Conservation (phyloP, 2,329 filamentous ascomycete species). For the Botrytis fabae region DNA sequence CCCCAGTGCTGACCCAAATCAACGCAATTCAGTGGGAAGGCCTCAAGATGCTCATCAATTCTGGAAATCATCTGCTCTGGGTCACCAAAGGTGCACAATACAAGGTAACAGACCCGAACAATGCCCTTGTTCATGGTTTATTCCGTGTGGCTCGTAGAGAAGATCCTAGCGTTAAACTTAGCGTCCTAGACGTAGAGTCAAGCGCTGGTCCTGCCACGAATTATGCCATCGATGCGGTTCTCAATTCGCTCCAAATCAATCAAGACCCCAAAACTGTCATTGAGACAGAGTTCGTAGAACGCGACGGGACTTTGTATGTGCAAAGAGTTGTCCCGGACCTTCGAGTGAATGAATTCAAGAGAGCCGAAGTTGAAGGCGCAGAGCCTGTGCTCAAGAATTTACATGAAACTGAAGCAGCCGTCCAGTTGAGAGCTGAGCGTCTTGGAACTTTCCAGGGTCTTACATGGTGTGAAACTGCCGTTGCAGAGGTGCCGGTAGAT, state of each 20-base stretch:
- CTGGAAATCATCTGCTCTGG: slow-evolving; percentile 39
- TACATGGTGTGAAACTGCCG: slow-evolving; percentile 21
- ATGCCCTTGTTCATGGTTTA: slow-evolving; percentile 41
- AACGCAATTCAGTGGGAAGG: slow-evolving; percentile 24
- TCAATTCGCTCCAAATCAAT: slow-evolving; percentile 3
- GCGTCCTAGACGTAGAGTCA: slow-evolving; percentile 28
- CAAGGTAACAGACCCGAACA: slow-evolving; percentile 37
- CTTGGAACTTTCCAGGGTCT: slow-evolving; percentile 25
- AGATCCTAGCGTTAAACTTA: slow-evolving; percentile 22
- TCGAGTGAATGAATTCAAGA: slow-evolving; percentile 13
- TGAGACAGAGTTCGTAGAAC: slow-evolving; percentile 40
- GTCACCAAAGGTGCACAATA: slow-evolving; percentile 39
- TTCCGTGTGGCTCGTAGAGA: slow-evolving; percentile 37
- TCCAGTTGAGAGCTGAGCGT: slow-evolving; percentile 20
- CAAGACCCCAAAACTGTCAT: not conserved
- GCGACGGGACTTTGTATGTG: slow-evolving; percentile 36
- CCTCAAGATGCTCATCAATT: slow-evolving; percentile 20
- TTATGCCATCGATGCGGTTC: not conserved
- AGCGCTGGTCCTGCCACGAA: slow-evolving; percentile 8
- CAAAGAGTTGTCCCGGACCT: slow-evolving; percentile 37
- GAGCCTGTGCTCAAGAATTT: slow-evolving; percentile 6
- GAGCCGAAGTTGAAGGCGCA: not conserved
- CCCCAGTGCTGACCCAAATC: slow-evolving; percentile 19
- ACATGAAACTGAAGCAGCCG: slow-evolving; percentile 12
- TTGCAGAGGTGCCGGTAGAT: slow-evolving; percentile 8